Conservation (phyloP, 768 basidiomycete species). For the Leccinum aurantiacum region DNA sequence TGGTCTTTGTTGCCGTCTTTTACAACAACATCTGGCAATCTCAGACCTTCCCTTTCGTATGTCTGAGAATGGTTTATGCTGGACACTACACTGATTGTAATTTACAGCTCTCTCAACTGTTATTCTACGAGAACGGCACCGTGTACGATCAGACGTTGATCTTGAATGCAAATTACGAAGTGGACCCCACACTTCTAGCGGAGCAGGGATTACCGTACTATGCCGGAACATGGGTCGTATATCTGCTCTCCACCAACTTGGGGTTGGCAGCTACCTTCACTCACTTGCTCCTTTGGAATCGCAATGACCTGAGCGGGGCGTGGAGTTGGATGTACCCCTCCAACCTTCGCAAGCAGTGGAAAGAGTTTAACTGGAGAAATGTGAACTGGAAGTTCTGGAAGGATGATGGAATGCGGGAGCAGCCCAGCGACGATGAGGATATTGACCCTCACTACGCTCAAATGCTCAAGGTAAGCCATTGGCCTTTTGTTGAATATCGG, state of each 20-base stretch:
- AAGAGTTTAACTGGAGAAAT: constrained; percentile 23
- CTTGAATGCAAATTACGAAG: constrained; percentile 49
- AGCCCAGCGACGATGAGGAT: constrained; percentile 38
- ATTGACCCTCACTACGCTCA: constrained; percentile 55
- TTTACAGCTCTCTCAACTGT: constrained; percentile 43
- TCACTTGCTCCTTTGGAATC: constrained; percentile 56
- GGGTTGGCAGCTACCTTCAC: constrained; percentile 48
- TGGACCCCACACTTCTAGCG: constrained; percentile 49
- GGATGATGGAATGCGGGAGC: constrained; percentile 16
- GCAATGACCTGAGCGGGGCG: constrained; percentile 44
- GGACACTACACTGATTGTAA: not conserved
- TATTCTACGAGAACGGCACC: constrained; percentile 54
- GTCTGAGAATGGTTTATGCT: constrained; percentile 27
- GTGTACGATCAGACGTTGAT: constrained; percentile 53
- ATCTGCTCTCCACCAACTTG: constrained; percentile 18
- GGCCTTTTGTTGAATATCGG: not conserved
- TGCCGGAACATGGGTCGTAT: constrained; percentile 26
- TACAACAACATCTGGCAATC: constrained; percentile 56
- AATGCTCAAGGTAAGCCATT: constrained; percentile 40
- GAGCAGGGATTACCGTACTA: constrained; percentile 38
- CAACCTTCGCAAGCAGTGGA: constrained; percentile 25
- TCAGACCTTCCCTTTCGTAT: constrained; percentile 58
- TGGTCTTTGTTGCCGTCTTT: constrained; percentile 37
- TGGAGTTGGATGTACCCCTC: constrained; percentile 48
- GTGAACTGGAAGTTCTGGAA: constrained; percentile 43